phyloP scores from a whole-genome alignment of 2,329 filamentous ascomycete species.

The Cladosporium sp. region DNA sequence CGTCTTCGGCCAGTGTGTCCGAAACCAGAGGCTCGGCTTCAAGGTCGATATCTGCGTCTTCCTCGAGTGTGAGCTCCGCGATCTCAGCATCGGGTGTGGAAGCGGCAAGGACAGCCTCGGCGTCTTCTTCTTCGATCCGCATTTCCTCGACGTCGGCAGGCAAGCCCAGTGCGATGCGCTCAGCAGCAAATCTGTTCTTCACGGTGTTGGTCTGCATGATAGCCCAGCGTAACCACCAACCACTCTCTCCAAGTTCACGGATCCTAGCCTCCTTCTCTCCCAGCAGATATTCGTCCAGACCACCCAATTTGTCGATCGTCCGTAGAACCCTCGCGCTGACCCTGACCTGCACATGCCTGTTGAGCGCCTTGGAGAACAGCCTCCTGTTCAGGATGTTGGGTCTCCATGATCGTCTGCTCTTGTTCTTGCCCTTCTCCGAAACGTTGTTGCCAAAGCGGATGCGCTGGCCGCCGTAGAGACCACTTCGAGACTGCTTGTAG shows the following conservation, averaged over 20 bases:
- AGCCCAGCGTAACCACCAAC: conserved; percentile 86
- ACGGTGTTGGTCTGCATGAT: conserved; percentile 75
- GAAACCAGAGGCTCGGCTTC: conserved; percentile 22
- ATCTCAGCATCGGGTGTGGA: conserved; percentile 16
- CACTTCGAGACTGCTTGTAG: conserved; percentile 74
- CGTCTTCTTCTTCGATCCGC: conserved; percentile 17
- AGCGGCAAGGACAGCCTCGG: conserved; percentile 14
- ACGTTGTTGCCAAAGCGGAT: conserved; percentile 80
- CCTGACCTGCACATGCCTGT: conserved; percentile 61
- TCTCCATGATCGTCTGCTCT: conserved; percentile 68
- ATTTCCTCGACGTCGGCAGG: conserved; percentile 30
- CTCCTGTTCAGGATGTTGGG: conserved; percentile 67
- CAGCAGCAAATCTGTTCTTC: conserved; percentile 59
- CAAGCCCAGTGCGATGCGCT: conserved; percentile 65
- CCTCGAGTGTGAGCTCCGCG: conserved; percentile 15
- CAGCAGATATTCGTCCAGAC: conserved; percentile 86
- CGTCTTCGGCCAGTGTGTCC: conserved; percentile 24
- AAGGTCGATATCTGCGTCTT: conserved; percentile 9
- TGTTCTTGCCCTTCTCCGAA: conserved; percentile 62
- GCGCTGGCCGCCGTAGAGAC: conserved; percentile 53
- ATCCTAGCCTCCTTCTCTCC: conserved; percentile 73
- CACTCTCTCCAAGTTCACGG: conserved; percentile 80
- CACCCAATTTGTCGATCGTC: conserved; percentile 75
- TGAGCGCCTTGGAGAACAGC: conserved; percentile 61
- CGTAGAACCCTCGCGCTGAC: conserved; percentile 63